These are phyloP conservation scores for Candida nitratophila DNA, from an alignment of 805 yeast species.

Conservation along the genomic window DNA sequence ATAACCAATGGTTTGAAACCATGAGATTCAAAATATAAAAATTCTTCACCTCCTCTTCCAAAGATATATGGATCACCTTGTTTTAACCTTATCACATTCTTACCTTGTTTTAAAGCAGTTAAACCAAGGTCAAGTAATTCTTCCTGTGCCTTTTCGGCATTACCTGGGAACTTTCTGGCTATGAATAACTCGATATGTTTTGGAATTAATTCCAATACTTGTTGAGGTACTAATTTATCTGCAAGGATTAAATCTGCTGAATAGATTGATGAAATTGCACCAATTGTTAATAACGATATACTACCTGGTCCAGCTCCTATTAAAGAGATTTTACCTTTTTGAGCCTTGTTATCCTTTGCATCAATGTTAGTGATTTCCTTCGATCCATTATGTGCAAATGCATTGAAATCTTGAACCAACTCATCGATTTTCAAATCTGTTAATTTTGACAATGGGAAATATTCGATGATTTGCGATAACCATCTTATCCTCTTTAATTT, in stretches of 20 bases:
- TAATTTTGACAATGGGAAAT: slow-evolving; percentile 68
- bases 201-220: slow-evolving; percentile 80
- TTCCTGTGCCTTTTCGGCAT: slow-evolving; percentile 88
- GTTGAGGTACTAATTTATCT: slow-evolving; percentile 88
- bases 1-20: slow-evolving; percentile 71
- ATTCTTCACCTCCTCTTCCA: slow-evolving; percentile 96
- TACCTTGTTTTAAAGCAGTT: slow-evolving; percentile 54
- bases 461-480: slow-evolving; percentile 86
- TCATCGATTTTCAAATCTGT: slow-evolving; percentile 55
- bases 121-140: slow-evolving; percentile 74
- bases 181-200: slow-evolving; percentile 66
- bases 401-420: slow-evolving; percentile 36
- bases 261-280: slow-evolving; percentile 75
- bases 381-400: background rate
- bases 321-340: slow-evolving; percentile 58
- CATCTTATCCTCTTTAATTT: slow-evolving; percentile 66
- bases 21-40: slow-evolving; percentile 51
- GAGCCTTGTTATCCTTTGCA: background rate
- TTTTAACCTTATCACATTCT: slow-evolving; percentile 78
- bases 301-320: slow-evolving; percentile 96
- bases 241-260: slow-evolving; percentile 81
- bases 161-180: slow-evolving; percentile 94
- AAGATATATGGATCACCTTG: slow-evolving; percentile 97
- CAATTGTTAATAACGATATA: slow-evolving; percentile 70
- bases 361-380: background rate